Percentiles rank a stretch among this genome's conserved stretches.
phyloP scores from a whole-genome alignment of 176 grass and related monocot genomes.

The Echinochloa phyllopogon region DNA sequence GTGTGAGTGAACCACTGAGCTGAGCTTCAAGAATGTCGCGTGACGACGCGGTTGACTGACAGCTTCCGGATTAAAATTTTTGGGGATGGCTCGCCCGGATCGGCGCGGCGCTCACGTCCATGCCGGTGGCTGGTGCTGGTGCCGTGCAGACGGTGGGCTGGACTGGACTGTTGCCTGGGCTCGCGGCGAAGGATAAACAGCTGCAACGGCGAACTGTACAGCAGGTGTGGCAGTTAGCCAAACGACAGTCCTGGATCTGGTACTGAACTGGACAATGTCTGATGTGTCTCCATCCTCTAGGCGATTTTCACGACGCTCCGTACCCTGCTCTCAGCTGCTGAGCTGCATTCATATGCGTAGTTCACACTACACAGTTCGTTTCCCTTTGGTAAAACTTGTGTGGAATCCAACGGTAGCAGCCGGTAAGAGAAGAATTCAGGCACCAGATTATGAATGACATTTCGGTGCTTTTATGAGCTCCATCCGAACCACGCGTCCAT shows the following conservation, averaged over 20 bases:
- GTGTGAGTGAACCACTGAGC: neutral
- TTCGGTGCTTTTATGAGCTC: too few relatives aligned
- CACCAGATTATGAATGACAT: neutral
- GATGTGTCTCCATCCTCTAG: neutral
- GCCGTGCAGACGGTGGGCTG: neutral
- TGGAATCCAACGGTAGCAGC: neutral
- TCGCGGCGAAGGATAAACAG: neutral
- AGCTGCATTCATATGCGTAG: neutral
- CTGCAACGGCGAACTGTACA: neutral
- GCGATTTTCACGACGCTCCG: neutral
- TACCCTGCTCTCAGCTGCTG: neutral
- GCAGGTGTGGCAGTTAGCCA: neutral
- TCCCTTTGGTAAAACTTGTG: neutral
- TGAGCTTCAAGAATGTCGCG: slow-evolving; percentile 44
- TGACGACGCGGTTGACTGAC: slow-evolving; percentile 9
- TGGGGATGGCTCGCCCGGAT: neutral
- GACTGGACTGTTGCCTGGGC: slow-evolving; percentile 4
- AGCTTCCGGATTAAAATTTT: neutral
- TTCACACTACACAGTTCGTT: neutral
- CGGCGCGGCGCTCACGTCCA: slow-evolving; percentile 33
- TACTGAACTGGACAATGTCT: neutral
- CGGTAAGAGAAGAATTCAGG: neutral
- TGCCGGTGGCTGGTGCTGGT: neutral
- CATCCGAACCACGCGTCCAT: neutral
- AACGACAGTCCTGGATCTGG: neutral